Percentiles rank a stretch among this genome's conserved stretches.
Evolutionary conservation across 257 asterid species (phyloP).

Genomic region (Solanum pimpinellifolium): DNA sequence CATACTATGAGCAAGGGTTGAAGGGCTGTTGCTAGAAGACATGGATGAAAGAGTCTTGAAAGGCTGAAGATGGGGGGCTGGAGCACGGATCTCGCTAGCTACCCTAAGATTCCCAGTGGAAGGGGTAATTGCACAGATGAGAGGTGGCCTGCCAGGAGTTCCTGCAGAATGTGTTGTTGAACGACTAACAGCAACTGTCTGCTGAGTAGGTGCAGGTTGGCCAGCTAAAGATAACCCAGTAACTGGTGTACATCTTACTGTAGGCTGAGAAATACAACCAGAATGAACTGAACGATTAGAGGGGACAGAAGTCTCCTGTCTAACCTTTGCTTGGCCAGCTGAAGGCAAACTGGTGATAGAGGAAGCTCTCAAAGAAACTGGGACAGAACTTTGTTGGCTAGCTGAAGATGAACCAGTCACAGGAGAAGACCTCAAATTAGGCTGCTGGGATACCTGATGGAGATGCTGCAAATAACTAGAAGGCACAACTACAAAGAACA

Average conservation of each 20-base stretch:
- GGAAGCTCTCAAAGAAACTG: neutral
- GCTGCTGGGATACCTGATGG: conserved; percentile 25
- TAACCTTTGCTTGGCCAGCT: conserved; percentile 4
- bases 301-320: conserved; percentile 1
- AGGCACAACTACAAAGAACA: conserved; percentile 26
- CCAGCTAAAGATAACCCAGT: neutral
- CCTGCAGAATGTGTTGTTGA: conserved; percentile 26
- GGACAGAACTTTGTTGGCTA: neutral
- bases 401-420: conserved; percentile 1
- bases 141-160: conserved; percentile 42
- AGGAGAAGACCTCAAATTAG: conserved; percentile 12
- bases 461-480: conserved; percentile 25
- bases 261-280: neutral
- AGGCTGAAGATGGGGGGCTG: conserved; percentile 38
- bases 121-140: conserved; percentile 40
- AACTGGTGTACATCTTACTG: conserved; percentile 3
- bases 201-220: conserved; percentile 18
- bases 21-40: neutral
- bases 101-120: conserved; percentile 19
- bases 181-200: conserved; percentile 14
- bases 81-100: conserved; percentile 29
- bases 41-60: conserved; percentile 26
- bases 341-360: conserved; percentile 1
- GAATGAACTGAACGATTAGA: neutral
- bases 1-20: neutral